Conservation (phyloP, 1,284 basidiomycete genomes). For the Heterobasidion parviporum region DNA sequence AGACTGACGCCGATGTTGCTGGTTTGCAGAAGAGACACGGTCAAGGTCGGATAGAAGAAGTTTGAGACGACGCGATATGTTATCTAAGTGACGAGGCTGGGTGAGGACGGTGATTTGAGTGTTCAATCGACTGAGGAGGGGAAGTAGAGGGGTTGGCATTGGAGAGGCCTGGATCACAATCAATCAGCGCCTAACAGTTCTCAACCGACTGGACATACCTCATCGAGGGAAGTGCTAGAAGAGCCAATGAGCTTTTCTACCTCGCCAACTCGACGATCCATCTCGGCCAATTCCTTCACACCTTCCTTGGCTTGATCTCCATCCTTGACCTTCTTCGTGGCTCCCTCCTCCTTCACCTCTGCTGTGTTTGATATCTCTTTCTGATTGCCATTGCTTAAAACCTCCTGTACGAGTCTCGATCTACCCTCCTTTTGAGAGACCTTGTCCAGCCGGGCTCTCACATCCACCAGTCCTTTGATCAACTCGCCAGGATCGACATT, state of each 20-base stretch:
- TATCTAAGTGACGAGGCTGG: constrained; percentile 94
- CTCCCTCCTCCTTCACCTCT: constrained; percentile 11
- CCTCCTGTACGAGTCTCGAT: constrained; percentile 52
- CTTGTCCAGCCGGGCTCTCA: constrained; percentile 57
- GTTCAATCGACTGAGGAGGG: constrained; percentile 77
- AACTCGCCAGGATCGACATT: constrained; percentile 66
- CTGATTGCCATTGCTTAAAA: constrained; percentile 37
- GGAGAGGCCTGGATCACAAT: constrained; percentile 39
- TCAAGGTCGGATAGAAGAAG: constrained; percentile 90
- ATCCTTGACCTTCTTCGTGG: constrained; percentile 3
- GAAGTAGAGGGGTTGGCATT: constrained; percentile 74
- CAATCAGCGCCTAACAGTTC: not conserved
- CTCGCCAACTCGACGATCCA: constrained; percentile 74
- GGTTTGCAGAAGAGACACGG: constrained; percentile 53
- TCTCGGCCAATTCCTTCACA: constrained; percentile 49
- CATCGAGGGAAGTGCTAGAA: constrained; percentile 60
- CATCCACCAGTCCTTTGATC: constrained; percentile 66
- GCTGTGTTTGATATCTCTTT: constrained; percentile 10
- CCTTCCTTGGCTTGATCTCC: constrained; percentile 17
- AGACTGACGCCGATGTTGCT: constrained; percentile 31
- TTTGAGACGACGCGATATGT: constrained; percentile 92
- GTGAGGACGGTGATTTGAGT: constrained; percentile 83
- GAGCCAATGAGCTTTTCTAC: constrained; percentile 78
- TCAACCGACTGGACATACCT: constrained; percentile 35
- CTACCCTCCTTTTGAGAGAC: constrained; percentile 60